These are phyloP conservation scores for Exobasidium rhododendri DNA, from an alignment of 1,284 basidiomycete genomes.

Conservation along the genomic window DNA sequence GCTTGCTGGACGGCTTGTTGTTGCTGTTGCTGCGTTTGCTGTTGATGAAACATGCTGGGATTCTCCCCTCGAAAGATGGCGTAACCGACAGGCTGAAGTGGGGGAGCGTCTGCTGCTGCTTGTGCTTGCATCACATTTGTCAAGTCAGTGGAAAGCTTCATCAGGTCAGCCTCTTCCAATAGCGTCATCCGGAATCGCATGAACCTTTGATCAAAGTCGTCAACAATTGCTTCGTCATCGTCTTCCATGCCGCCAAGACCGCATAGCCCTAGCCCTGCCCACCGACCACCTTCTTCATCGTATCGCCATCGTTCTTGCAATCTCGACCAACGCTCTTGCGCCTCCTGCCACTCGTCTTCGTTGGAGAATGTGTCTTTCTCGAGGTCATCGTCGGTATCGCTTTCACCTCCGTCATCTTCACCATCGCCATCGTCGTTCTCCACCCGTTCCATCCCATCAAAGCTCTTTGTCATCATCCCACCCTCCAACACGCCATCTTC, in stretches of 20 bases:
- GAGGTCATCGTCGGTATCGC: not conserved
- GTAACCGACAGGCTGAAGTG: conserved; percentile 22
- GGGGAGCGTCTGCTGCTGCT: conserved; percentile 38
- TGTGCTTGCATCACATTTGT: conserved; percentile 51
- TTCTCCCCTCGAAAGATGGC: conserved; percentile 14
- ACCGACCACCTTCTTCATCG: conserved; percentile 50
- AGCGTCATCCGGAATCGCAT: conserved; percentile 52
- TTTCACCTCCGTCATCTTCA: conserved; percentile 18
- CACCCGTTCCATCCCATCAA: too few relatives aligned
- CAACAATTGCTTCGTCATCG: conserved; percentile 52
- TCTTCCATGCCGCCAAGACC: conserved; percentile 54
- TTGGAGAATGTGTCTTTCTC: conserved; percentile 16
- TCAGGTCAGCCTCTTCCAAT: conserved; percentile 48
- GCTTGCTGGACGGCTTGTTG: conserved; percentile 15
- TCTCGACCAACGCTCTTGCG: conserved; percentile 22
- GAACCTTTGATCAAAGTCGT: conserved; percentile 53
- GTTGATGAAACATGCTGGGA: conserved; percentile 2
- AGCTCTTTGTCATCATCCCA: too few relatives aligned
- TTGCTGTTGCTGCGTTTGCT: conserved; percentile 22
- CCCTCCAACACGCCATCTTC: conserved; percentile 12
- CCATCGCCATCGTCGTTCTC: conserved; percentile 19
- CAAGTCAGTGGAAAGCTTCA: conserved; percentile 50
- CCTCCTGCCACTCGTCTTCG: conserved; percentile 16
- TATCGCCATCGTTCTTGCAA: conserved; percentile 50
- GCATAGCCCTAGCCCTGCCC: conserved; percentile 49